Conservation (phyloP, 805 yeast species). For the Ogataea paraovalis region DNA sequence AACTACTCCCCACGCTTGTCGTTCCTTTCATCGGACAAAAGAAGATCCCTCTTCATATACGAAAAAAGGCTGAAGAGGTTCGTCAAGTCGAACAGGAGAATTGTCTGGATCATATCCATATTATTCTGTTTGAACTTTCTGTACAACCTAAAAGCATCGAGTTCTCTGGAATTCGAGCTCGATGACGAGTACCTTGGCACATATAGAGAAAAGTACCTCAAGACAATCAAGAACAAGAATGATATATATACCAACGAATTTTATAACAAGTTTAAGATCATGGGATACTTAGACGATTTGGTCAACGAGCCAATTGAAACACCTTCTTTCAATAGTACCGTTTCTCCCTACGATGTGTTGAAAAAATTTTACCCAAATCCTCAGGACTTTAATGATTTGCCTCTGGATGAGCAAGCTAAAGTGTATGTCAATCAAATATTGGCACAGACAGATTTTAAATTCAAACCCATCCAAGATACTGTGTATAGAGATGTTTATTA, state of each 20-base stretch:
- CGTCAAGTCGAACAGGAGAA: slow-evolving; percentile 14
- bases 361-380: slow-evolving; percentile 15
- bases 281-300: slow-evolving; percentile 28
- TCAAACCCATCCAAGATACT: slow-evolving; percentile 26
- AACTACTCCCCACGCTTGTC: background rate
- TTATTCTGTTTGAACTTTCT: slow-evolving; percentile 12
- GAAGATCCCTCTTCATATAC: slow-evolving; percentile 11
- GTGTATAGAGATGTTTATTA: slow-evolving; percentile 29
- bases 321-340: slow-evolving; percentile 16
- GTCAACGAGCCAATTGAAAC: slow-evolving; percentile 28
- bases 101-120: slow-evolving; percentile 9
- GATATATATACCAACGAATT: slow-evolving; percentile 26
- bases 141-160: slow-evolving; percentile 6
- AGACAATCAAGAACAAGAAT: slow-evolving; percentile 16
- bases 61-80: slow-evolving; percentile 15
- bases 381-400: slow-evolving; percentile 12
- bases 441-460: slow-evolving; percentile 20
- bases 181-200: slow-evolving; percentile 29
- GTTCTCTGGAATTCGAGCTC: slow-evolving; percentile 13
- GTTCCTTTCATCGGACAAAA: slow-evolving; percentile 7
- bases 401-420: slow-evolving; percentile 13
- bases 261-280: slow-evolving; percentile 23
- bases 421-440: slow-evolving; percentile 18
- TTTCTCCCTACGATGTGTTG: slow-evolving; percentile 21
- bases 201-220: slow-evolving; percentile 26